These are phyloP conservation scores for Xerocomus potaroensis DNA, from an alignment of 768 basidiomycete genomes.

Conservation along the genomic window DNA sequence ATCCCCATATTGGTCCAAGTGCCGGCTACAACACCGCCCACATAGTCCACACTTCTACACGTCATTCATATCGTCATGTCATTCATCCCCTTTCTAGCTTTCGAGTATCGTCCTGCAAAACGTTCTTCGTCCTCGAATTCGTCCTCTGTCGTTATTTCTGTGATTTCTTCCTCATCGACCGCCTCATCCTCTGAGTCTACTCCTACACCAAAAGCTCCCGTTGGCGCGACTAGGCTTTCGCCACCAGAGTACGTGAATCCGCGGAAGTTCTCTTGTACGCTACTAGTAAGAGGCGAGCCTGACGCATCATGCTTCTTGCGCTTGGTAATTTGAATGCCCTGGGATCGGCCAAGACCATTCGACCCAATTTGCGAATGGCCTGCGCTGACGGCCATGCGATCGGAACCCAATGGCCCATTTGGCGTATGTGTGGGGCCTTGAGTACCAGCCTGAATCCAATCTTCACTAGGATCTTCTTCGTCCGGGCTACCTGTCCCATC, in stretches of 20 bases:
- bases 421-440: constrained; percentile 49
- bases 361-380: constrained; percentile 12
- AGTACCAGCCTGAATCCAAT: constrained; percentile 38
- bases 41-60: constrained; percentile 8
- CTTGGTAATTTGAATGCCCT: constrained; percentile 50
- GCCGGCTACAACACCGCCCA: no score
- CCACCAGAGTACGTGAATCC: constrained; percentile 89
- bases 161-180: constrained; percentile 48
- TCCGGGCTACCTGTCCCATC: constrained; percentile 43
- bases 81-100: constrained; percentile 43
- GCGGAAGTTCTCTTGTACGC: constrained; percentile 94
- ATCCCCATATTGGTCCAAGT: no score
- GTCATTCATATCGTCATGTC: constrained; percentile 30
- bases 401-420: constrained; percentile 74
- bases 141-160: constrained; percentile 62
- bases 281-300: constrained; percentile 78
- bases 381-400: constrained; percentile 28
- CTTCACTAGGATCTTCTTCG: constrained; percentile 68
- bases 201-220: constrained; percentile 36
- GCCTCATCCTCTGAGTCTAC: constrained; percentile 34
- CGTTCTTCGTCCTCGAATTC: constrained; percentile 67
- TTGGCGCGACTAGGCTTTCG: constrained; percentile 54
- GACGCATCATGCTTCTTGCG: constrained; percentile 40
- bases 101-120: constrained; percentile 69
- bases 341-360: constrained; percentile 17